A percentile compares a stretch with the other conserved stretches of the same genome.
These are phyloP conservation scores for Neofusicoccum umdonicola DNA, from an alignment of 2,329 filamentous ascomycete genomes.

Conservation along the genomic window DNA sequence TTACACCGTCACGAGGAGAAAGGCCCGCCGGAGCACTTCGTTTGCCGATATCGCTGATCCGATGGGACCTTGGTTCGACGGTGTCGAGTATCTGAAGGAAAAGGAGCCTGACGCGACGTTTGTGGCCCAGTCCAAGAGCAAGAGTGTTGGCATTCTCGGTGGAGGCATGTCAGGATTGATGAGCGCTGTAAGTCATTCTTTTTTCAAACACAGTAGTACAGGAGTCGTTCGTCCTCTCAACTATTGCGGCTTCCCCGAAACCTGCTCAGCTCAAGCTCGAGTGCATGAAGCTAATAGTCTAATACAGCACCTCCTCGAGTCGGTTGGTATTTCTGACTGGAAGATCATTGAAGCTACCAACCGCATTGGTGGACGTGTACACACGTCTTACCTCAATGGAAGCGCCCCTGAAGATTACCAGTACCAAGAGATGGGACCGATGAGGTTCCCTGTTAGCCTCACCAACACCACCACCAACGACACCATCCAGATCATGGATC, in stretches of 20 bases:
- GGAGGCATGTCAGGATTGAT: slow-evolving; percentile 66
- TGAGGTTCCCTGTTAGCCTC: slow-evolving; percentile 59
- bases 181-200: slow-evolving; percentile 46
- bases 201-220: background rate
- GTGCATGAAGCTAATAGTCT: background rate
- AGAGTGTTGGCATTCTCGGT: slow-evolving; percentile 62
- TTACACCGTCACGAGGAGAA: slow-evolving; percentile 36
- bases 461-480: slow-evolving; percentile 53
- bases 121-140: slow-evolving; percentile 55
- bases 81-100: slow-evolving; percentile 57
- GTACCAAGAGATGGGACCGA: slow-evolving; percentile 67
- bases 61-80: slow-evolving; percentile 65
- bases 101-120: slow-evolving; percentile 55
- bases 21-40: slow-evolving; percentile 37
- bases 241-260: too few species aligned
- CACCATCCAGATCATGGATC: slow-evolving; percentile 60
- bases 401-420: slow-evolving; percentile 61
- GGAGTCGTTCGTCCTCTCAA: too few species aligned
- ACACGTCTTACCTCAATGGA: slow-evolving; percentile 61
- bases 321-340: slow-evolving; percentile 59
- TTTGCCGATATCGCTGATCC: slow-evolving; percentile 51
- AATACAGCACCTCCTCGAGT: slow-evolving; percentile 41
- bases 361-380: slow-evolving; percentile 62
- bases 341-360: slow-evolving; percentile 61
- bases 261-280: background rate